Conservation (phyloP, 1,139 yeast species). For the Nakaseomyces nivariensis region DNA sequence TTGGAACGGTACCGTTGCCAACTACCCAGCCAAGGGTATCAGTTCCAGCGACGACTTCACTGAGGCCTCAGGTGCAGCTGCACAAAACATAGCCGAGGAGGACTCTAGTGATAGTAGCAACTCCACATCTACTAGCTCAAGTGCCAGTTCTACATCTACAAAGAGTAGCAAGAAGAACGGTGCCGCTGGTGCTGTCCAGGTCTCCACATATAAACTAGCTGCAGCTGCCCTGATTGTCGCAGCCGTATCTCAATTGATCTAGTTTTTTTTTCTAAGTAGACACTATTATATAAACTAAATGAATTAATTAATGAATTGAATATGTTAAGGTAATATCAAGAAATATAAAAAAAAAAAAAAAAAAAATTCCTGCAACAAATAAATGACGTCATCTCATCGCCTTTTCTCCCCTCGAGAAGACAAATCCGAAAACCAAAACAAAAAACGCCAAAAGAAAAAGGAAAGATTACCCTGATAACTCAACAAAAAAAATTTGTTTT, state of each 20-base stretch:
- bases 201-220: neutral
- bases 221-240: neutral
- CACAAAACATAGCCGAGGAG: constrained; percentile 18
- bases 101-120: constrained; percentile 9
- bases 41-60: neutral
- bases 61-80: constrained; percentile 3
- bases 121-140: neutral
- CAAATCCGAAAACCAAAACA: too few species aligned
- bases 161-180: constrained; percentile 1
- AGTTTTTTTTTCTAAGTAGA: neutral
- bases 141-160: constrained; percentile 41
- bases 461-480: too few species aligned
- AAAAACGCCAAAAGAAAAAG: too few species aligned
- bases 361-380: too few species aligned
- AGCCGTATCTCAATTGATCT: neutral
- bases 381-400: too few species aligned
- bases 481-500: too few species aligned
- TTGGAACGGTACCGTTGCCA: constrained; percentile 53
- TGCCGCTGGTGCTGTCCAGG: neutral
- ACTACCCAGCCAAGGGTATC: constrained; percentile 2
- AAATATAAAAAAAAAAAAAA: too few species aligned
- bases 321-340: too few species aligned
- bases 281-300: too few species aligned
- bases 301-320: too few species aligned
- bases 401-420: too few species aligned